These are phyloP conservation scores for Cercophora sp. DNA, from an alignment of 495 filamentous ascomycete species.

Conservation along the genomic window DNA sequence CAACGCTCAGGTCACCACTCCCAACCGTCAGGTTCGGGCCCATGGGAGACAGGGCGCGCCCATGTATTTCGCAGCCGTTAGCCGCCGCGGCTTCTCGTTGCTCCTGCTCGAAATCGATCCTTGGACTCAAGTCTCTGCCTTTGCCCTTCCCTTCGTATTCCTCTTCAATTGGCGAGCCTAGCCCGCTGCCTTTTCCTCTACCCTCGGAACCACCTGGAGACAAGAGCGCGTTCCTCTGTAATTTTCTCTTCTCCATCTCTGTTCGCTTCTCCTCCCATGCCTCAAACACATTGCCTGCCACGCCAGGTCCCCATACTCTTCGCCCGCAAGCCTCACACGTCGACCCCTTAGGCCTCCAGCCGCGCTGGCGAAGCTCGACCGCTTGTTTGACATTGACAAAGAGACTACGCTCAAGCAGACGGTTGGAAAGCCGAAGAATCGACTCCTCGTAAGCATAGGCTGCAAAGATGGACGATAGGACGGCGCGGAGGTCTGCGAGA, in stretches of 20 bases:
- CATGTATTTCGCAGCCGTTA: constrained; percentile 1
- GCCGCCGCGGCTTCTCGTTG: constrained; percentile 13
- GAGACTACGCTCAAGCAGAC: constrained; percentile 81
- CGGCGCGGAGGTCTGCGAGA: constrained; percentile 77
- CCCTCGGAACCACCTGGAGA: constrained; percentile 16
- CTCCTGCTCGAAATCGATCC: constrained; percentile 15
- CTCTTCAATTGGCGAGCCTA: constrained; percentile 11
- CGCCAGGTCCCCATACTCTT: constrained; percentile 86
- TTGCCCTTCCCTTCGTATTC: constrained; percentile 39
- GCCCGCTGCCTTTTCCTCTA: constrained; percentile 22
- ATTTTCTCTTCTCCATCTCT: constrained; percentile 37
- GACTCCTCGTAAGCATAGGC: constrained; percentile 92
- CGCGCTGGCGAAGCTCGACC: constrained; percentile 69
- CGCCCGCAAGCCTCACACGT: constrained; percentile 82
- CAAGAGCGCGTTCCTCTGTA: constrained; percentile 23
- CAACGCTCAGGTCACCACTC: too few species aligned
- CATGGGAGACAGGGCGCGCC: too few species aligned
- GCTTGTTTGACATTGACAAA: constrained; percentile 80
- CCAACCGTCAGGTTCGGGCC: too few species aligned
- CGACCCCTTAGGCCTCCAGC: constrained; percentile 83
- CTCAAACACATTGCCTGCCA: constrained; percentile 71
- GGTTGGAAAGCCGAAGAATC: constrained; percentile 77
- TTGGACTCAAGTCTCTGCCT: constrained; percentile 21
- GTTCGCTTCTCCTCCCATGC: constrained; percentile 69
- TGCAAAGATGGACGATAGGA: constrained; percentile 84